A percentile compares a stretch with the other conserved stretches of the same genome.
phyloP scores from a whole-genome alignment of 2,329 filamentous ascomycete genomes.

The Aspergillus aculeatus region DNA sequence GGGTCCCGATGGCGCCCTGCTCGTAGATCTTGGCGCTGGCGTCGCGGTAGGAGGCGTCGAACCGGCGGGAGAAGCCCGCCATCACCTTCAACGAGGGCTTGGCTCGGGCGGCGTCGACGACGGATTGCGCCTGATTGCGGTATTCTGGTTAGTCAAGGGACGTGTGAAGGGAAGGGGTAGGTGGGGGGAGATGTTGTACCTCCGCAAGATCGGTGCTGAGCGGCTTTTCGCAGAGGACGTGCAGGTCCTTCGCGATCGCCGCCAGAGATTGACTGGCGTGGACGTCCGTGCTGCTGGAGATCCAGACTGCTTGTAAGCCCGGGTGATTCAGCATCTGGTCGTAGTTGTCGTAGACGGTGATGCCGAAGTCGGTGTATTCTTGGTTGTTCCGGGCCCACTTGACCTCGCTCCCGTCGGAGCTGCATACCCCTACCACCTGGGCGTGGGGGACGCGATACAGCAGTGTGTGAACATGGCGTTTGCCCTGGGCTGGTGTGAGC shows the following conservation, averaged over 20 bases:
- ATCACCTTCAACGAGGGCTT: conserved; percentile 58
- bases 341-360: conserved; percentile 49
- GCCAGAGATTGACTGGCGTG: conserved; percentile 52
- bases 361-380: conserved; percentile 41
- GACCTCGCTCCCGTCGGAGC: conserved; percentile 32
- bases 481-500: neutral
- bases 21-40: conserved; percentile 50
- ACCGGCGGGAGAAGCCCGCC: conserved; percentile 60
- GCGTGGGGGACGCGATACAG: conserved; percentile 7
- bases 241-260: conserved; percentile 49
- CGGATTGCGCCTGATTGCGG: conserved; percentile 50
- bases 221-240: conserved; percentile 51
- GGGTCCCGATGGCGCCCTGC: conserved; percentile 53
- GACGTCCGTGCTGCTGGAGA: conserved; percentile 50
- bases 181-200: conserved; percentile 30
- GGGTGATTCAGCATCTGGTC: conserved; percentile 52
- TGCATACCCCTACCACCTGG: conserved; percentile 11
- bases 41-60: conserved; percentile 60
- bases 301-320: conserved; percentile 50
- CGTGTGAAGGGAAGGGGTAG: too few species aligned
- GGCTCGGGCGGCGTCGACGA: conserved; percentile 52
- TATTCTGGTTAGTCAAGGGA: neutral
- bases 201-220: conserved; percentile 54
- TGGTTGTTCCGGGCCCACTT: conserved; percentile 48
- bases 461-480: conserved; percentile 14